A percentile compares a stretch with the other conserved stretches of the same genome.
These are phyloP conservation scores for Tympanopsis confertula DNA, from an alignment of 2,329 filamentous ascomycete species.

Conservation along the genomic window DNA sequence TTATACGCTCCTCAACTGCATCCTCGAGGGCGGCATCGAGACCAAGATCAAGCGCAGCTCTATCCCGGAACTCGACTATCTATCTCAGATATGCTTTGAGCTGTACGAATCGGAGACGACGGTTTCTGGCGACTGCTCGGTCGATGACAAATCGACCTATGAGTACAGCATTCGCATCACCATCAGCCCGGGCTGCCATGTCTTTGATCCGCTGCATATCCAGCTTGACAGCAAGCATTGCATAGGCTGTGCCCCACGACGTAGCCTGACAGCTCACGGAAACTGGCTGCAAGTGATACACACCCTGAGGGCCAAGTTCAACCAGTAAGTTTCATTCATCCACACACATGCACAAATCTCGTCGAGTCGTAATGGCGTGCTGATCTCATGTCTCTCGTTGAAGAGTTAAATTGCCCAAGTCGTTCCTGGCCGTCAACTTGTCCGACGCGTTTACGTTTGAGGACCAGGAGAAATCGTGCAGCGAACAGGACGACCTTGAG, in stretches of 20 bases:
- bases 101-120: conserved; percentile 88
- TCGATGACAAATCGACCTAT: conserved; percentile 56
- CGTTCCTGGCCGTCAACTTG: conserved; percentile 52
- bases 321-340: conserved; percentile 76
- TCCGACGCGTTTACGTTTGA: not conserved
- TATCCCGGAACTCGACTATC: conserved; percentile 93
- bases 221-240: conserved; percentile 93
- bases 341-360: too few species aligned
- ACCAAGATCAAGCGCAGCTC: conserved; percentile 92
- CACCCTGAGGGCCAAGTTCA: conserved; percentile 85
- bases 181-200: conserved; percentile 89
- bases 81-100: conserved; percentile 96
- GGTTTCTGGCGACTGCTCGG: conserved; percentile 12
- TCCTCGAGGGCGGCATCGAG: conserved; percentile 89
- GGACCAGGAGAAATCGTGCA: not conserved
- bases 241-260: conserved; percentile 83
- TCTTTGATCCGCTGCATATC: conserved; percentile 90
- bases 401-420: conserved; percentile 57
- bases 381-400: too few species aligned
- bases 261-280: conserved; percentile 78
- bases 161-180: conserved; percentile 95
- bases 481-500: not conserved
- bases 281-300: conserved; percentile 98
- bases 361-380: too few species aligned
- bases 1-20: conserved; percentile 94